These are phyloP conservation scores for Tympanopsis confertula DNA, from an alignment of 2,329 filamentous ascomycete species.

Conservation along the genomic window DNA sequence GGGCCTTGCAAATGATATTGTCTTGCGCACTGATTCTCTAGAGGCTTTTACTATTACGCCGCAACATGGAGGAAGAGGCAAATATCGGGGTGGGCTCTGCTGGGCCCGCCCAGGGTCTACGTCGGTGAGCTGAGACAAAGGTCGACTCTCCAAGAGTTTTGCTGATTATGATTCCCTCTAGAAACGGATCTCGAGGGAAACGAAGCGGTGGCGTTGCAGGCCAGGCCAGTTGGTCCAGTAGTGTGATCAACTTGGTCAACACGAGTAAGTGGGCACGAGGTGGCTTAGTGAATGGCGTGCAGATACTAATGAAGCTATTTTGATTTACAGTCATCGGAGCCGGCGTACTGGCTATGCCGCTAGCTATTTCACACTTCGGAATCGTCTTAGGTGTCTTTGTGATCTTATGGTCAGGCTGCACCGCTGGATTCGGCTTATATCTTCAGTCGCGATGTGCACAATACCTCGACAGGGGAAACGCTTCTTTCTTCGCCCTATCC, in stretches of 20 bases:
- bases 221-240: constrained; percentile 78
- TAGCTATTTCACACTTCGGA: constrained; percentile 89
- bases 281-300: no score
- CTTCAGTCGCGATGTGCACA: constrained; percentile 85
- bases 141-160: no score
- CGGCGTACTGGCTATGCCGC: constrained; percentile 89
- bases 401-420: constrained; percentile 82
- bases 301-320: no score
- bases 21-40: no score
- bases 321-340: constrained; percentile 71
- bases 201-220: constrained; percentile 27
- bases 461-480: constrained; percentile 78
- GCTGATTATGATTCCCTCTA: no score
- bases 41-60: no score
- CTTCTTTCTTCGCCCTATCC: constrained; percentile 92
- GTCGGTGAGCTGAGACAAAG: no score
- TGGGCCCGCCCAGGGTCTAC: no score
- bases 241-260: constrained; percentile 89
- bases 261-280: constrained; percentile 53
- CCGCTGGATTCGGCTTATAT: constrained; percentile 85
- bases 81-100: no score
- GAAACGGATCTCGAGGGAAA: background rate
- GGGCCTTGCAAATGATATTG: no score
- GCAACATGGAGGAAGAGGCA: no score
- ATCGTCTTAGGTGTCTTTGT: constrained; percentile 73